phyloP scores from a whole-genome alignment of 2,329 filamentous ascomycete genomes.

The Harringtonia lauricola region DNA sequence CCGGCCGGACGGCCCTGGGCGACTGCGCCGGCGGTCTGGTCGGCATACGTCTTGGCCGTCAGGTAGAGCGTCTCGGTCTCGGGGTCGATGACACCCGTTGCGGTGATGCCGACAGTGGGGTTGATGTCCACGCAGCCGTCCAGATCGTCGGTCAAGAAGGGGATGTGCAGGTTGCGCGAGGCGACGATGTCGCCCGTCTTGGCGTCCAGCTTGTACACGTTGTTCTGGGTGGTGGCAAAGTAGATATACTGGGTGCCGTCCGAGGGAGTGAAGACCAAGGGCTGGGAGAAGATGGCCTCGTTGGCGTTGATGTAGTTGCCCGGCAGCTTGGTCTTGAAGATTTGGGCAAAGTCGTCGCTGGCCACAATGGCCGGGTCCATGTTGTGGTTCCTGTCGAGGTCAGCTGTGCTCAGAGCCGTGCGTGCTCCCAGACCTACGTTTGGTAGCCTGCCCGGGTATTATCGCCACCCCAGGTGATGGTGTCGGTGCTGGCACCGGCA shows the following conservation, averaged over 20 bases:
- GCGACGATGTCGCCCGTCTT: constrained; percentile 31
- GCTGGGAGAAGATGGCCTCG: constrained; percentile 42
- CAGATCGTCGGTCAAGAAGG: constrained; percentile 33
- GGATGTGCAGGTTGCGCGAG: constrained; percentile 29
- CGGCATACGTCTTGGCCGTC: constrained; percentile 35
- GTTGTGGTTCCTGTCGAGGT: constrained; percentile 38
- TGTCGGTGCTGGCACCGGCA: constrained; percentile 34
- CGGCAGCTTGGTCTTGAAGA: constrained; percentile 40
- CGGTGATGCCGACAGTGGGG: constrained; percentile 33
- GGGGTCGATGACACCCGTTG: constrained; percentile 39
- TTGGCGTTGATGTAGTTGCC: constrained; percentile 36
- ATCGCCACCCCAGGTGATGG: constrained; percentile 49
- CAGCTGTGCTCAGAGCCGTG: too few species aligned
- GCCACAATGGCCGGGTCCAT: constrained; percentile 49
- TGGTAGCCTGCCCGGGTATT: constrained; percentile 43
- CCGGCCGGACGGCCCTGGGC: constrained; percentile 29
- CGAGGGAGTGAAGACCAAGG: constrained; percentile 33
- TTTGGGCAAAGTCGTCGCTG: constrained; percentile 41
- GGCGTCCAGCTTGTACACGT: constrained; percentile 35
- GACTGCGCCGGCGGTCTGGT: constrained; percentile 20
- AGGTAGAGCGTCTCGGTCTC: constrained; percentile 36
- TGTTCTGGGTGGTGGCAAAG: constrained; percentile 38
- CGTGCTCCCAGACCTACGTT: too few species aligned
- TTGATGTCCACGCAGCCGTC: constrained; percentile 35
- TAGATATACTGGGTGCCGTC: constrained; percentile 32